These are phyloP conservation scores for Aspergillus nomiae DNA, from an alignment of 2,329 filamentous ascomycete species.

Conservation along the genomic window DNA sequence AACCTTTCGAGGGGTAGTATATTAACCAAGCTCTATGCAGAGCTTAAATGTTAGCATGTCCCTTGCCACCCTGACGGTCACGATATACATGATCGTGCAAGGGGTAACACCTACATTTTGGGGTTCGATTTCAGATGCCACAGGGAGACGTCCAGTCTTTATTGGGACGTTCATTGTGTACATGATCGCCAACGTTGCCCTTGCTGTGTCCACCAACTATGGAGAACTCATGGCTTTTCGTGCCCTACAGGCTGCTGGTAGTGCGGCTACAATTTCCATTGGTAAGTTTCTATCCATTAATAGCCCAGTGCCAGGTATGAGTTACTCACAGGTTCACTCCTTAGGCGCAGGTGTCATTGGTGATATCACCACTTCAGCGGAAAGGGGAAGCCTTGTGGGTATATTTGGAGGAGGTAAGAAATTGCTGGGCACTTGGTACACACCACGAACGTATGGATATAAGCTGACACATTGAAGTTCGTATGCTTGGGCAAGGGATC, in stretches of 20 bases:
- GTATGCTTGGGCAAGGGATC: conserved; percentile 48
- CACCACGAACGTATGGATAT: neutral
- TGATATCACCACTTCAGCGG: conserved; percentile 41
- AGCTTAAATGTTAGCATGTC: conserved; percentile 30
- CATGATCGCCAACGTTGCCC: conserved; percentile 49
- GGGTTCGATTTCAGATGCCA: conserved; percentile 51
- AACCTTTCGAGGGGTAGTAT: neutral
- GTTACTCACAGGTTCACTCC: neutral
- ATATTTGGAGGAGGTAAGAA: conserved; percentile 3
- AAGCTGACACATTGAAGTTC: conserved; percentile 30
- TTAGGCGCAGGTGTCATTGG: conserved; percentile 42
- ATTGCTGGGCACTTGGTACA: neutral
- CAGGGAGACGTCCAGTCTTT: conserved; percentile 51
- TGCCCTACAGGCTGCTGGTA: conserved; percentile 12
- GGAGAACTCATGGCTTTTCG: conserved; percentile 13
- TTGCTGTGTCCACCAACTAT: conserved; percentile 32
- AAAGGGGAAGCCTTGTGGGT: conserved; percentile 44
- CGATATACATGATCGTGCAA: conserved; percentile 54
- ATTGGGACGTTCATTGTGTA: conserved; percentile 52
- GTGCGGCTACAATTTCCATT: conserved; percentile 13
- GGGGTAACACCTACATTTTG: conserved; percentile 54
- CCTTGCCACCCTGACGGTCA: conserved; percentile 39
- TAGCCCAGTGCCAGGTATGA: neutral
- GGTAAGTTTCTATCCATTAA: conserved; percentile 13
- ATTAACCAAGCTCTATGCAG: conserved; percentile 1